Conservation (phyloP, 192 early-diverging fungal genomes). For the Chytriomyces hyalinus region DNA sequence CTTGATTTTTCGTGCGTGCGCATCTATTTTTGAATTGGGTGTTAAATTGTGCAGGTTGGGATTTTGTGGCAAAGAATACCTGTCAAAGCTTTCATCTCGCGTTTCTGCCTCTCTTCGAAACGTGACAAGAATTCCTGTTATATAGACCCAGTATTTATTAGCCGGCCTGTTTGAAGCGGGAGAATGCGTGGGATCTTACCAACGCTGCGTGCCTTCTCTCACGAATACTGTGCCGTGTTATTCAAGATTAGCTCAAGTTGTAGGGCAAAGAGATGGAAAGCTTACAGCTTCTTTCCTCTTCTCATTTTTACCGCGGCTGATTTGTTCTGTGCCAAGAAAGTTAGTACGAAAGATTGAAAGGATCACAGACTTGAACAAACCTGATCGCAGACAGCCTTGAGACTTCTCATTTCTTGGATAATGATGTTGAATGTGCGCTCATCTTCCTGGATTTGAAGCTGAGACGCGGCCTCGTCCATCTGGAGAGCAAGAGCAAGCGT, state of each 20-base stretch:
- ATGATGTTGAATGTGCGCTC: background rate
- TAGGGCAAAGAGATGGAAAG: background rate
- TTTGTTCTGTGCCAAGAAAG: background rate
- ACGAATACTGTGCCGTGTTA: background rate
- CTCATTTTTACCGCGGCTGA: background rate
- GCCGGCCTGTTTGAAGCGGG: background rate
- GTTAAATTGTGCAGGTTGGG: background rate
- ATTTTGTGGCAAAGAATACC: background rate
- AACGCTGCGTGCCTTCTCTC: background rate
- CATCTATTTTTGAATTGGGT: background rate
- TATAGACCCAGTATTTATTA: background rate
- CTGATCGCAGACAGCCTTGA: background rate
- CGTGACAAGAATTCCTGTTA: background rate
- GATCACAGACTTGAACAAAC: background rate
- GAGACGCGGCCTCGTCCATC: background rate
- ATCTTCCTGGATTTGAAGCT: background rate
- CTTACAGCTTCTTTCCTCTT: background rate
- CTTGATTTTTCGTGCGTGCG: constrained; percentile 6
- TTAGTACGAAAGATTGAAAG: background rate
- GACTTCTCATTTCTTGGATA: background rate
- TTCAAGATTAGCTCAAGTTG: background rate
- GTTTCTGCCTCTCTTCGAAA: constrained; percentile 16
- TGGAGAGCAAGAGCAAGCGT: background rate
- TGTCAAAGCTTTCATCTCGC: constrained; percentile 13
- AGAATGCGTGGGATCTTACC: background rate